Evolutionary conservation across 2,329 filamentous ascomycete genomes (phyloP), one percentile per base, ranked within the genome.

Genomic region (Fusarium sp.): DNA sequence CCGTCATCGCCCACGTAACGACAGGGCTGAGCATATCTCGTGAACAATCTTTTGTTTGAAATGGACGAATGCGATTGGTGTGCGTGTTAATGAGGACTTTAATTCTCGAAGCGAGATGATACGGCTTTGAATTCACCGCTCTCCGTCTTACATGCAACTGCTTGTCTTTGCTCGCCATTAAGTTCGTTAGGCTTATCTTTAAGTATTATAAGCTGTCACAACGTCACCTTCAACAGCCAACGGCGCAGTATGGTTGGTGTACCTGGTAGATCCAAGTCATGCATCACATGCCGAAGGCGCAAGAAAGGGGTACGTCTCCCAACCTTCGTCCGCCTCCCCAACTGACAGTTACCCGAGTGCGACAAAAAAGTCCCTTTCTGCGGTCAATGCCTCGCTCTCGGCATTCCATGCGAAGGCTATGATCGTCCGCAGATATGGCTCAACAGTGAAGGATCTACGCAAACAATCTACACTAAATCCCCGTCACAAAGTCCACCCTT

Each of bases 251-350:
- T 69, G 66, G 66, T 69, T 18, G 66, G 65, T 5, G 65, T 69
- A 4, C 66, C 65, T 1, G 59, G 66, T 8, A 64, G 66, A 27
- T 69, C 66, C 18, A 69, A 65, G 5, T 59, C 40, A 5, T 69
- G 66, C 20, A 50, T 55, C 27, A 69, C 66, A 1, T 69, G 65
- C 48, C 53, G 65, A 0, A 52, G 27, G 30, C 66, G 66, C 1
- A 69, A 60, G 14, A 69, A 69, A 27, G 66, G 66, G 32, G 66
- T 69, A 30, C 50, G 66, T 33, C 17, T 0, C 9, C 3, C 18
- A 8, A 14, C 2, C 18, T 23, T 23, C 5, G 23, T 23, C 23
- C 23, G 23, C 23, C 5, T 8, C 6, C 13, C 32, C 6, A n/a
- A 30, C 49, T 54, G n/a, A 60, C 30, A 17, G n/a, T 3, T 26